Conservation (phyloP, 345 rosid genomes). For the Eucalyptus brandiana region DNA sequence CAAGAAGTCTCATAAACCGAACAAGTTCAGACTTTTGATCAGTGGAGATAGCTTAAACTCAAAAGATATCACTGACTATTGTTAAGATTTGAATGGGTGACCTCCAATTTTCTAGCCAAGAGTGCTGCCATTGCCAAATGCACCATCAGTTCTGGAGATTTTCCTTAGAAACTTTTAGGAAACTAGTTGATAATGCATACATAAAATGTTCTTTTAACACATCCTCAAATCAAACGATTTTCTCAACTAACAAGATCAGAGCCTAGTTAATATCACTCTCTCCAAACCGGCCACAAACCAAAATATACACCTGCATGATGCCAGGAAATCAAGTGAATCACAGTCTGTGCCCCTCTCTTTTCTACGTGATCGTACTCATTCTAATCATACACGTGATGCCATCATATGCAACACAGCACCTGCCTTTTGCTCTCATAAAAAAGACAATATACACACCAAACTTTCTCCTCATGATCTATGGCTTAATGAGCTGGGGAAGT, state of each 20-base stretch:
- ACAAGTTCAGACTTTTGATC: background rate
- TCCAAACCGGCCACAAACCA: background rate
- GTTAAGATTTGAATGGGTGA: background rate
- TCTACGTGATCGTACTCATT: background rate
- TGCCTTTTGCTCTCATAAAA: background rate
- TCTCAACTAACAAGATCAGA: background rate
- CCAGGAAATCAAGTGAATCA: background rate
- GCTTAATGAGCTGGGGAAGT: background rate
- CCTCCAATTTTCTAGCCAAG: background rate
- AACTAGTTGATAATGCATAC: background rate
- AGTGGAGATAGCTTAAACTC: background rate
- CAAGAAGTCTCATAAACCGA: background rate
- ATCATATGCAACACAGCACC: background rate
- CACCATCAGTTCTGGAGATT: background rate
- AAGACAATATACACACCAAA: background rate
- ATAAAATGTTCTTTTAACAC: background rate
- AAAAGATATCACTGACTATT: background rate
- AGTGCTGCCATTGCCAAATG: background rate
- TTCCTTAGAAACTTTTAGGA: background rate
- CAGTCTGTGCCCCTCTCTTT: background rate
- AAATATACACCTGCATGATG: background rate
- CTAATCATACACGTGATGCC: background rate
- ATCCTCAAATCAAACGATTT: background rate
- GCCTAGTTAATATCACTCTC: background rate
- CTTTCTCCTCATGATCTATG: background rate